These are phyloP conservation scores for Trypanosoma conorhini DNA, from an alignment of 208 protist species.

Conservation along the genomic window DNA sequence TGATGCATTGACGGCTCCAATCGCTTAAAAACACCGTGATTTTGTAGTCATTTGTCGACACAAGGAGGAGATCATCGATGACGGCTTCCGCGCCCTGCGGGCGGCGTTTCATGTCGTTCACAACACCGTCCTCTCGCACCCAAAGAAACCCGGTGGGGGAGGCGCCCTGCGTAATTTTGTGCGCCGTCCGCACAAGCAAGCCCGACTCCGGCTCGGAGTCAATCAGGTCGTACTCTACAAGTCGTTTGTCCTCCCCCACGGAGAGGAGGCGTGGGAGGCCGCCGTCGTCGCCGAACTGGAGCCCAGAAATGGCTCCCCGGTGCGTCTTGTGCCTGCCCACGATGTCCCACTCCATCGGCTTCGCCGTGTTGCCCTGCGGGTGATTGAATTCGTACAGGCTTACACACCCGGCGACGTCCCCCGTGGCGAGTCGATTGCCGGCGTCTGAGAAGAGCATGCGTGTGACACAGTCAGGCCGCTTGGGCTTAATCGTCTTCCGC, in stretches of 20 bases:
- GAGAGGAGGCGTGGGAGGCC: constrained; percentile 82
- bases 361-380: constrained; percentile 41
- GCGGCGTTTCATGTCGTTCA: constrained; percentile 29
- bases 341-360: constrained; percentile 90
- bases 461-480: constrained; percentile 62
- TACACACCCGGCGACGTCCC: constrained; percentile 77
- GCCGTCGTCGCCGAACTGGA: constrained; percentile 79
- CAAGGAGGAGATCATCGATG: constrained; percentile 65
- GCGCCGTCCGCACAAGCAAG: constrained; percentile 74
- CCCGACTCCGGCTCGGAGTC: constrained; percentile 85
- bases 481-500: constrained; percentile 77
- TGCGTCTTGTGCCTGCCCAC: constrained; percentile 93
- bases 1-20: constrained; percentile 86
- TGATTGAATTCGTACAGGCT: constrained; percentile 88
- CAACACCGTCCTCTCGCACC: constrained; percentile 40
- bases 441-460: constrained; percentile 85
- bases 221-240: constrained; percentile 95
- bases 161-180: constrained; percentile 91
- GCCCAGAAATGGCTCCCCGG: constrained; percentile 78
- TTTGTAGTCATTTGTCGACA: constrained; percentile 93
- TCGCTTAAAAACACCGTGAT: constrained; percentile 80
- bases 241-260: constrained; percentile 90
- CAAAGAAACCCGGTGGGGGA: constrained; percentile 92
- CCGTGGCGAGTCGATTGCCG: constrained; percentile 79
- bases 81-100: constrained; percentile 3